Evolutionary conservation across 805 yeast species (phyloP), one percentile per base, ranked within the genome.

Genomic region (Suhomyces emberorum): DNA sequence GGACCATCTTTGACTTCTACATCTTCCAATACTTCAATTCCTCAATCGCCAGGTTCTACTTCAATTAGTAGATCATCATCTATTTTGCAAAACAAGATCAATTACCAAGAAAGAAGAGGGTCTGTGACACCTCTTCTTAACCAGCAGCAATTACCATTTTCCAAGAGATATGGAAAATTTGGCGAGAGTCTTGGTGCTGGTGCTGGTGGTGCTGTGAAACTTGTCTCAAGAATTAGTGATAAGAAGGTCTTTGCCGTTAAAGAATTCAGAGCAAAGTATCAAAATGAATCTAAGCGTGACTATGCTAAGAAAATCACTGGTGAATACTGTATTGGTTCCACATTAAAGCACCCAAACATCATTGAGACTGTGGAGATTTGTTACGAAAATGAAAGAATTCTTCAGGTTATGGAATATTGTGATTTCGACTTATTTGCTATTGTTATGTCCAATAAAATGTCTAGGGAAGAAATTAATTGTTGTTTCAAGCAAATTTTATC

Each of bases 361-460:
- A 84, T 89, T 40, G 91, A 86, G 57, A 89, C 97, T 1, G 78
- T 89, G 35, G 97, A 89, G 55, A 88, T 89, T 35, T 83, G 89
- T 30, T 88, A 87, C 60, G 97, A 89, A 52, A 79, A 83, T 47
- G 93, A 86, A 44, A 72, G 91, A 38, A 83, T 88, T 40, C 78
- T 83, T 49, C 96, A 89, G 62, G 89, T 89, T 31, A 84, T 89
- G 95, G 97, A 89, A 55, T 89, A 87, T 59, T 88, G 96, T 59
- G 95, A 89, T 48, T 88, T 76, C 56, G 97, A 89, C 57, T 69
- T 89, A 47, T 89, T 89, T 61, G 96, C 96, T 8, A 85, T 89
- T 39, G 96, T 89, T 21, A 88, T 89, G 95, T 81, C 89, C 35
- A 87, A 88, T 49, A 83, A 85, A 51, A 89, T 89, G 97, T 61